Conservation (phyloP, 2,329 filamentous ascomycete genomes). For the Sphaerulina musiva region DNA sequence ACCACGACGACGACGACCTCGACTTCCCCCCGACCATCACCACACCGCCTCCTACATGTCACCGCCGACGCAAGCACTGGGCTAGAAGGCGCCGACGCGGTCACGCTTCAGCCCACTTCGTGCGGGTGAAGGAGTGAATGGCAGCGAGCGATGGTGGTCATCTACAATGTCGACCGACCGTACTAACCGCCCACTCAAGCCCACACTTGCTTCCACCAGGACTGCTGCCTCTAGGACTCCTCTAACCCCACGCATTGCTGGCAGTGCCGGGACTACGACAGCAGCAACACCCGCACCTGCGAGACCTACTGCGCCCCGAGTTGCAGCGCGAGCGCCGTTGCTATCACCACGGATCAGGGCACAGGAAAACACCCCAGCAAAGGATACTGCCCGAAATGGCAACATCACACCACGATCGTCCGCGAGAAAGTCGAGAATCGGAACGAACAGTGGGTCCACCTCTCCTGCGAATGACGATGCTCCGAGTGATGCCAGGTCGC, state of each 20-base stretch:
- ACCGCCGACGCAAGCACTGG: background rate
- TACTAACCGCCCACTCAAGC: slow-evolving; percentile 17
- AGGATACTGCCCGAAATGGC: slow-evolving; percentile 53
- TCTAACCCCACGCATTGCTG: slow-evolving; percentile 52
- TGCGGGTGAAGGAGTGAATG: background rate
- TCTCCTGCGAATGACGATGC: slow-evolving; percentile 40
- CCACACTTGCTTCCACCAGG: slow-evolving; percentile 16
- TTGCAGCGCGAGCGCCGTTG: slow-evolving; percentile 37
- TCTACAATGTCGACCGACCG: slow-evolving; percentile 9
- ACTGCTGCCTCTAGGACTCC: slow-evolving; percentile 39
- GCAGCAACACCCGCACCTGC: slow-evolving; percentile 25
- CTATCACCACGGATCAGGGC: slow-evolving; percentile 22
- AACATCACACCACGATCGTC: slow-evolving; percentile 77
- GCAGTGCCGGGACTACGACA: slow-evolving; percentile 13
- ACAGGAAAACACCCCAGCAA: slow-evolving; percentile 42
- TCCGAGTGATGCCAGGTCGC: slow-evolving; percentile 13
- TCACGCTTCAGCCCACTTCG: background rate
- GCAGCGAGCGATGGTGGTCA: slow-evolving; percentile 5
- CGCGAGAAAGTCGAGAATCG: slow-evolving; percentile 62
- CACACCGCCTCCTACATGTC: background rate
- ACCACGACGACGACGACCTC: background rate
- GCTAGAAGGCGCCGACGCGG: background rate
- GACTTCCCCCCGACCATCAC: background rate
- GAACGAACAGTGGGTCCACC: slow-evolving; percentile 47
- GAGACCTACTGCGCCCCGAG: slow-evolving; percentile 30